phyloP scores from a whole-genome alignment of 75 land plant genomes.

The Adiantum capillusveneris region DNA sequence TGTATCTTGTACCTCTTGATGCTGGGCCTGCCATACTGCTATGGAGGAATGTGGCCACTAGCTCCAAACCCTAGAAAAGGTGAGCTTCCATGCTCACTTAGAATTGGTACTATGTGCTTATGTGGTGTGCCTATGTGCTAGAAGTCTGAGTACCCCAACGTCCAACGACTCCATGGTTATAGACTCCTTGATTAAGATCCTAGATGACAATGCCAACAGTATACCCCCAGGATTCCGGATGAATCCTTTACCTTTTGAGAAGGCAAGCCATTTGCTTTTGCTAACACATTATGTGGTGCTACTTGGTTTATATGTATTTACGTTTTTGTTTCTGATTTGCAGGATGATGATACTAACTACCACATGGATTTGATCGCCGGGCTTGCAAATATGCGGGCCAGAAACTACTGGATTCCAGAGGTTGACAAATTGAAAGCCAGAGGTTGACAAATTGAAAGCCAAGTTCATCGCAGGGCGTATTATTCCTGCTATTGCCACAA shows the following conservation, averaged over 20 bases:
- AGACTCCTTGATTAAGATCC: constrained; percentile 37
- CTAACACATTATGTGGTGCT: no score
- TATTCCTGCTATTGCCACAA: constrained; percentile 92
- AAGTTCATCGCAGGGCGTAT: constrained; percentile 91
- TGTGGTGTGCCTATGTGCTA: no score
- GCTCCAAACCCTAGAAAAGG: no score
- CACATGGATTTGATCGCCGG: constrained; percentile 92
- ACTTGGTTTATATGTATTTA: no score
- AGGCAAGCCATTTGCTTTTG: constrained; percentile 33
- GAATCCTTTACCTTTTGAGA: constrained; percentile 83
- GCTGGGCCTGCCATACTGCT: no score
- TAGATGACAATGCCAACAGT: constrained; percentile 42
- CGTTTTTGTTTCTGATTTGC: constrained; percentile 7
- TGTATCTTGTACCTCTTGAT: no score
- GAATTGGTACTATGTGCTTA: no score
- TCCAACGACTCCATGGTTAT: constrained; percentile 72
- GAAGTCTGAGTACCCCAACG: constrained; percentile 36
- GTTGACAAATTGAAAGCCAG: constrained; percentile 93
- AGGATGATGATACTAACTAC: constrained; percentile 87
- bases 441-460: no score
- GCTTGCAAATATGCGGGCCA: constrained; percentile 89
- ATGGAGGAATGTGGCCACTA: no score
- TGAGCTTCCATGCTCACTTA: no score
- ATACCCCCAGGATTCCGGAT: constrained; percentile 54
- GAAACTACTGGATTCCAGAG: constrained; percentile 90